Base-by-base conservation (phyloP, 2,329 filamentous ascomycete genomes). In the Fusarium mundagurra region DNA sequence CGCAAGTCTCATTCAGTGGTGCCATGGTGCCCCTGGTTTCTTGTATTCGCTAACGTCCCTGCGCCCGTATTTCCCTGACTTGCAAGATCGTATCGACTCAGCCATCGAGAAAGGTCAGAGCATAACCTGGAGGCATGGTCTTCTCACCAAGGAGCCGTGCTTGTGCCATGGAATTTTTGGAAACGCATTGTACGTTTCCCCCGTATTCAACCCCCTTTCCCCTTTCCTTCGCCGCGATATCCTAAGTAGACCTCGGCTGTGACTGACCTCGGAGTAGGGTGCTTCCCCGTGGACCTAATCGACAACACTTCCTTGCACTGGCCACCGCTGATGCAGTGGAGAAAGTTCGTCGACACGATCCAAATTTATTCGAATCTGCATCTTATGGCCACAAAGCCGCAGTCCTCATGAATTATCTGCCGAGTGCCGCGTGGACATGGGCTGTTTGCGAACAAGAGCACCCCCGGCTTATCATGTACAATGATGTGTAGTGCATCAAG, bases 151-250 rank as follows among this genome's bases (percentile, higher is more conserved):
- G 72, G 88, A 91, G 75, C 90, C 91, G 4, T 92, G 88, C 76
- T 79, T 93, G 41, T 93, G 91, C 76, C 91, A 93, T 76, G 89
- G 91, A 1, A 89, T 92, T 34, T 85, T 89, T 20, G 90, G 91
- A 13, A 93, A 93, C 77, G 89, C 90, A 22, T 81, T 93, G 76
- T 89, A 86, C 64, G 83, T 89, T 38, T 41, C 36, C 48, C 43
- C 31, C 31, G 14, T 39, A 36, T 82, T 85, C 38, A 82, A 83
- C n/a, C 79, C 79, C 84, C 62, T 80, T 85, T 45, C 85, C 33
- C 84, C 61, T 80, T 85, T 45, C 85, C 36, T 60, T 86, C 71
- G 44, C 44, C 39, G 67, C 39, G 36, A 48, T 36, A n/a, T 53
- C 29, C 48, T 41, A 12, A 12, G 36, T 38, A 53, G 57, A 61